phyloP scores from a whole-genome alignment of 2,329 filamentous ascomycete genomes.

The Exutisphaerella laricina region DNA sequence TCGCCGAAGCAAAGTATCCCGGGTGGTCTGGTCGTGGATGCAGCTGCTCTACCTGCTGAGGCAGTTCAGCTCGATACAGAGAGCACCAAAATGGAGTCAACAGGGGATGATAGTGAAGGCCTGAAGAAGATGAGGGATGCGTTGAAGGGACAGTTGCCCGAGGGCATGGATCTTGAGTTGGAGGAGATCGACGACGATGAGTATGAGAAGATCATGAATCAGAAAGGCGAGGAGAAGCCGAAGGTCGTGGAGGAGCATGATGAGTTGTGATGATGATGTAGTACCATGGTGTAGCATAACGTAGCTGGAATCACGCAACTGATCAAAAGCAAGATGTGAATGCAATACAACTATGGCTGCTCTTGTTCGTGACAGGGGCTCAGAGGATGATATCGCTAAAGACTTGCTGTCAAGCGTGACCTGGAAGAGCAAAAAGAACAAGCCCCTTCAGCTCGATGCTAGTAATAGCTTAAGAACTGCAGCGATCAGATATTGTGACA shows the following conservation, averaged over 20 bases:
- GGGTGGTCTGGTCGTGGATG: constrained; percentile 40
- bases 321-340: too few relatives aligned
- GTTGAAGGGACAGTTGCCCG: constrained; percentile 27
- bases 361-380: too few relatives aligned
- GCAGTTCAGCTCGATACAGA: constrained; percentile 20
- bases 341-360: too few relatives aligned
- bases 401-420: too few relatives aligned
- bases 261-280: constrained; percentile 23
- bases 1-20: constrained; percentile 67
- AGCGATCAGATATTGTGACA: too few relatives aligned
- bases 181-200: constrained; percentile 34
- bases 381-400: too few relatives aligned
- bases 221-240: constrained; percentile 15
- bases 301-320: too few relatives aligned
- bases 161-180: constrained; percentile 31
- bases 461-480: too few relatives aligned
- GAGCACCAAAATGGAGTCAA: constrained; percentile 12
- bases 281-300: too few relatives aligned
- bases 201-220: constrained; percentile 30
- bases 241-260: constrained; percentile 23
- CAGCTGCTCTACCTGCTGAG: constrained; percentile 25
- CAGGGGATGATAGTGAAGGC: constrained; percentile 5
- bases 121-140: constrained; percentile 20
- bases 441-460: too few relatives aligned
- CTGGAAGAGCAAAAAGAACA: too few relatives aligned